Percentiles rank a stretch among this genome's conserved stretches.
Conservation (phyloP, 208 protist species). For the Trichomonas vaginalis region DNA sequence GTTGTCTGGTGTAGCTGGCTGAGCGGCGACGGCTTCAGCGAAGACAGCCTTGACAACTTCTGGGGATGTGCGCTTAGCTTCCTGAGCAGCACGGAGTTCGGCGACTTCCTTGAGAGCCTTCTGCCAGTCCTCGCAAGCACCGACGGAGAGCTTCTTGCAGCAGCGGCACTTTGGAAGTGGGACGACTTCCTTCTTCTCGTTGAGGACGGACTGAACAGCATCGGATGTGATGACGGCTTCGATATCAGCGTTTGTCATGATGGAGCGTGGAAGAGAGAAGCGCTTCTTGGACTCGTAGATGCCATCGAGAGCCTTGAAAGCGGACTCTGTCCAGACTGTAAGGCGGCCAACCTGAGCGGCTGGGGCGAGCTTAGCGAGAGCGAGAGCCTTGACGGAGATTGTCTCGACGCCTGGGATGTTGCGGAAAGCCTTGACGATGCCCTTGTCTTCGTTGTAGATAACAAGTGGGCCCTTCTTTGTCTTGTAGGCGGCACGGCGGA, state of each 20-base stretch:
- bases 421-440: conserved; percentile 49
- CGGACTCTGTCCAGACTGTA: conserved; percentile 90
- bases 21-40: background rate
- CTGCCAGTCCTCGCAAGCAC: background rate
- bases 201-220: conserved; percentile 48
- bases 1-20: background rate
- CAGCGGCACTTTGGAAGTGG: background rate
- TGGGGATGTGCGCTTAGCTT: background rate
- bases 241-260: conserved; percentile 63
- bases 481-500: conserved; percentile 80
- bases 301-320: conserved; percentile 80
- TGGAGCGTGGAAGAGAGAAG: conserved; percentile 49
- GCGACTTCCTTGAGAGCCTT: background rate
- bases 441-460: conserved; percentile 65
- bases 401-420: conserved; percentile 51
- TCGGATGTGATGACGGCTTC: conserved; percentile 61
- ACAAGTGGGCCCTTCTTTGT: conserved; percentile 79
- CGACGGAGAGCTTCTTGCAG: background rate
- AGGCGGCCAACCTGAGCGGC: conserved; percentile 95
- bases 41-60: background rate
- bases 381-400: conserved; percentile 67
- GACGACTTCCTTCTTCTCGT: background rate
- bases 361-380: conserved; percentile 94
- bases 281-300: conserved; percentile 81
- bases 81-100: background rate